A percentile compares a stretch with the other conserved stretches of the same genome.
phyloP scores from a whole-genome alignment of 73 alveolate species.

The Symbiodinium pilosum region DNA sequence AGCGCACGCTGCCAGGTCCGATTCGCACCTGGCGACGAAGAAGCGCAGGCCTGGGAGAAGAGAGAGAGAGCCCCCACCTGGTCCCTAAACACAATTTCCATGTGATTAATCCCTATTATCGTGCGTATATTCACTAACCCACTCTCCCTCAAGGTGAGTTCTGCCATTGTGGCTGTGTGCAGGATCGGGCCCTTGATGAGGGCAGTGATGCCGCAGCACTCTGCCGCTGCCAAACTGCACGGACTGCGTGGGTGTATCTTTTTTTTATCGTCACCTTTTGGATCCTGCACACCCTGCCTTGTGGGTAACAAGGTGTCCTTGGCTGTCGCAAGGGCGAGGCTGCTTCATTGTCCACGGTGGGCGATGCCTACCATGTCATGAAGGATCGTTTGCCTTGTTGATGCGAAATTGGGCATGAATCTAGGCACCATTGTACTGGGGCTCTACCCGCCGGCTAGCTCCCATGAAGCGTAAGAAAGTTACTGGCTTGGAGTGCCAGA shows the following conservation, averaged over 20 bases:
- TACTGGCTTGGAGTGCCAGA: no score
- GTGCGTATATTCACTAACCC: no score
- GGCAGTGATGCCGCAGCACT: constrained; percentile 69
- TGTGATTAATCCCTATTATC: no score
- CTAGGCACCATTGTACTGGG: no score
- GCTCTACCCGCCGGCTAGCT: no score
- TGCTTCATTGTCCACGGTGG: constrained; percentile 60
- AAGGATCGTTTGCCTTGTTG: neutral
- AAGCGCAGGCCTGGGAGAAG: constrained; percentile 34
- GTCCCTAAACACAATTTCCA: no score
- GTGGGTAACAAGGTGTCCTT: constrained; percentile 12
- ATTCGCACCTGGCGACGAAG: constrained; percentile 35
- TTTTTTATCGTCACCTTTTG: no score
- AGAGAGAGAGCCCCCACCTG: neutral
- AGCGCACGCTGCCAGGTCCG: constrained; percentile 90
- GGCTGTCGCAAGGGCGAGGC: constrained; percentile 75
- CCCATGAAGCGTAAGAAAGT: no score
- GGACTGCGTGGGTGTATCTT: neutral
- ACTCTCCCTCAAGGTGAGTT: no score
- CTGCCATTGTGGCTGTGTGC: no score
- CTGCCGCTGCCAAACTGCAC: constrained; percentile 17
- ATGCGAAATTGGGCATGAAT: no score
- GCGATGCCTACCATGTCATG: constrained; percentile 64
- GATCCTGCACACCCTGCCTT: no score
- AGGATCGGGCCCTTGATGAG: constrained; percentile 83